These are phyloP conservation scores for Penicillium lividum DNA, from an alignment of 495 filamentous ascomycete genomes.

Conservation along the genomic window DNA sequence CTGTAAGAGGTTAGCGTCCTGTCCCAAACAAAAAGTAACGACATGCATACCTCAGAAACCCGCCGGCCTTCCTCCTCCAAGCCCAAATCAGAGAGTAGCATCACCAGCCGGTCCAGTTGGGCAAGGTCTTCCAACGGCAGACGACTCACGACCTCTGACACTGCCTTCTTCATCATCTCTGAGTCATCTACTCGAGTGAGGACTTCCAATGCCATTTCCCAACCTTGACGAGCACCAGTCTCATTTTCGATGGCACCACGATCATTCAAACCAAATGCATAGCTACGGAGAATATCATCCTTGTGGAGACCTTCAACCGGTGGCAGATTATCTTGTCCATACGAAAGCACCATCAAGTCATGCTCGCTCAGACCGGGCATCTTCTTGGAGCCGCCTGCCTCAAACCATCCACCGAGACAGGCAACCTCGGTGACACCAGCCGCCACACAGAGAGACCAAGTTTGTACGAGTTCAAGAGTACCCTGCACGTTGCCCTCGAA, in stretches of 20 bases:
- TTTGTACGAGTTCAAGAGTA: slow-evolving; percentile 68
- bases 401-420: slow-evolving; percentile 71
- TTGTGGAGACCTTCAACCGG: slow-evolving; percentile 40
- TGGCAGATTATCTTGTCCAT: slow-evolving; percentile 37
- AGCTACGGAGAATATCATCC: slow-evolving; percentile 72
- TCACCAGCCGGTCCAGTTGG: slow-evolving; percentile 74
- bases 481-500: slow-evolving; percentile 76
- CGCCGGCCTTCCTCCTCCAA: slow-evolving; percentile 69
- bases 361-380: slow-evolving; percentile 52
- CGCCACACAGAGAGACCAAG: slow-evolving; percentile 76
- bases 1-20: slow-evolving; percentile 42
- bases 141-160: slow-evolving; percentile 62
- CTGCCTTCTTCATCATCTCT: slow-evolving; percentile 62
- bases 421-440: slow-evolving; percentile 79
- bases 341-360: slow-evolving; percentile 64
- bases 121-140: slow-evolving; percentile 63
- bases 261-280: slow-evolving; percentile 57
- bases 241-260: slow-evolving; percentile 44
- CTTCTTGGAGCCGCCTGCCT: slow-evolving; percentile 27
- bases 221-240: slow-evolving; percentile 61
- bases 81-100: slow-evolving; percentile 66
- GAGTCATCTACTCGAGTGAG: slow-evolving; percentile 71
- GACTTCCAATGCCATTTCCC: slow-evolving; percentile 81
- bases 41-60: slow-evolving; percentile 68
- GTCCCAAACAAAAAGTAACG: neutral